phyloP scores from a whole-genome alignment of 495 filamentous ascomycete genomes.

The Polyplosphaeria fusca region DNA sequence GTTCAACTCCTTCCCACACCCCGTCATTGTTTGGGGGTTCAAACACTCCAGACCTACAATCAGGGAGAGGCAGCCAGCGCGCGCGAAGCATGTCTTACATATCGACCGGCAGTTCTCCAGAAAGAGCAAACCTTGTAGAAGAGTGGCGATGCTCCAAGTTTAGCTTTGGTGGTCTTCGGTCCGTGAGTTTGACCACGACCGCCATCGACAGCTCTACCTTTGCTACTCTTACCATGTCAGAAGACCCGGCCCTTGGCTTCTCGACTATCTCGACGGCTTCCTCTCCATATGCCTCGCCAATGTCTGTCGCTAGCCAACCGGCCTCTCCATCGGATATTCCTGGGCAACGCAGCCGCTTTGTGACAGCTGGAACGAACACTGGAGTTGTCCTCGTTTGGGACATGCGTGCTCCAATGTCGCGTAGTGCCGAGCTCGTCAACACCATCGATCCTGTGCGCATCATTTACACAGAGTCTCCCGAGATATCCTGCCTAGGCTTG shows the following conservation, averaged over 20 bases:
- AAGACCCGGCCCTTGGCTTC: slow-evolving; percentile 67
- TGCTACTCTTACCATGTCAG: slow-evolving; percentile 64
- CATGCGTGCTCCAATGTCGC: slow-evolving; percentile 61
- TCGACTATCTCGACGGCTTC: slow-evolving; percentile 54
- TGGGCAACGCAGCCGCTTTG: slow-evolving; percentile 75
- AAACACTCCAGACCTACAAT: slow-evolving; percentile 1
- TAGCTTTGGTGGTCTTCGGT: slow-evolving; percentile 51
- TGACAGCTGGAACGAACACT: slow-evolving; percentile 77
- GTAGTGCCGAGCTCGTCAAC: slow-evolving; percentile 50
- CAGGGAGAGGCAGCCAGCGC: neutral
- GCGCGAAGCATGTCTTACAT: slow-evolving; percentile 28
- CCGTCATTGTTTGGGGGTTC: slow-evolving; percentile 42
- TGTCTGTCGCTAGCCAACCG: slow-evolving; percentile 48
- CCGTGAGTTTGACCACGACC: slow-evolving; percentile 62
- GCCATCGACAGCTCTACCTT: slow-evolving; percentile 74
- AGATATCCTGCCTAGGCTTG: slow-evolving; percentile 79
- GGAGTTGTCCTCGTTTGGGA: slow-evolving; percentile 84
- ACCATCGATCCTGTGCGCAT: slow-evolving; percentile 64
- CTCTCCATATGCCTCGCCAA: slow-evolving; percentile 57
- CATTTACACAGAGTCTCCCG: slow-evolving; percentile 88
- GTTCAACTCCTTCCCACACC: slow-evolving; percentile 5
- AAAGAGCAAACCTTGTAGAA: slow-evolving; percentile 38
- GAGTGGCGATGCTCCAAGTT: slow-evolving; percentile 64
- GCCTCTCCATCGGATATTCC: slow-evolving; percentile 58
- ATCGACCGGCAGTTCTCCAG: slow-evolving; percentile 25